phyloP scores from a whole-genome alignment of 805 yeast species.

The Metschnikowia gelsemii region DNA sequence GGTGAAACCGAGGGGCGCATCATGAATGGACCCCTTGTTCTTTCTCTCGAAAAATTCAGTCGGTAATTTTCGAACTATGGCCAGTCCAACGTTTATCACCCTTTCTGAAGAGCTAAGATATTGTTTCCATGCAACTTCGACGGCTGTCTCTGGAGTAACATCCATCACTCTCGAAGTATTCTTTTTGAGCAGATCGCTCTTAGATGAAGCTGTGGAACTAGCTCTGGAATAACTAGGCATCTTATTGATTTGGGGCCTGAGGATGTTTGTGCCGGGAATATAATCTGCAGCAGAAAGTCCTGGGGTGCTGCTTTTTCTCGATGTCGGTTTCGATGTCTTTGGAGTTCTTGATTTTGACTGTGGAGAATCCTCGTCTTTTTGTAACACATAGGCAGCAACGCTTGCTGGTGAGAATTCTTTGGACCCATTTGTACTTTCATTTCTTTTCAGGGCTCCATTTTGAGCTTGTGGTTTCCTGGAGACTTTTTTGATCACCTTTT shows the following conservation, averaged over 20 bases:
- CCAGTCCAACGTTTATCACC: constrained; percentile 30
- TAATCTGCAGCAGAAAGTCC: constrained; percentile 29
- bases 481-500: constrained; percentile 6
- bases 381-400: constrained; percentile 42
- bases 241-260: constrained; percentile 49
- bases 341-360: constrained; percentile 14
- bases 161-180: constrained; percentile 33
- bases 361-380: constrained; percentile 22
- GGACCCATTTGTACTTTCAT: constrained; percentile 4
- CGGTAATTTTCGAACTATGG: constrained; percentile 39
- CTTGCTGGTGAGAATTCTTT: constrained; percentile 33
- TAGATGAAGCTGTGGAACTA: constrained; percentile 17
- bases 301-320: background rate
- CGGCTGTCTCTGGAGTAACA: constrained; percentile 47
- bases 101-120: constrained; percentile 61
- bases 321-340: constrained; percentile 1
- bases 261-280: constrained; percentile 60
- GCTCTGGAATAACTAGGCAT: constrained; percentile 25
- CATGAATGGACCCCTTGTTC: constrained; percentile 55
- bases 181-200: constrained; percentile 15
- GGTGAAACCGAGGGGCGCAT: constrained; percentile 52
- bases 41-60: constrained; percentile 57
- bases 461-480: constrained; percentile 3
- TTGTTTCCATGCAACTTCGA: constrained; percentile 60
- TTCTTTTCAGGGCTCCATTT: constrained; percentile 3